Evolutionary conservation across 2,329 filamentous ascomycete genomes (phyloP), one percentile per base, ranked within the genome.

Genomic region (Claviceps sp.): DNA sequence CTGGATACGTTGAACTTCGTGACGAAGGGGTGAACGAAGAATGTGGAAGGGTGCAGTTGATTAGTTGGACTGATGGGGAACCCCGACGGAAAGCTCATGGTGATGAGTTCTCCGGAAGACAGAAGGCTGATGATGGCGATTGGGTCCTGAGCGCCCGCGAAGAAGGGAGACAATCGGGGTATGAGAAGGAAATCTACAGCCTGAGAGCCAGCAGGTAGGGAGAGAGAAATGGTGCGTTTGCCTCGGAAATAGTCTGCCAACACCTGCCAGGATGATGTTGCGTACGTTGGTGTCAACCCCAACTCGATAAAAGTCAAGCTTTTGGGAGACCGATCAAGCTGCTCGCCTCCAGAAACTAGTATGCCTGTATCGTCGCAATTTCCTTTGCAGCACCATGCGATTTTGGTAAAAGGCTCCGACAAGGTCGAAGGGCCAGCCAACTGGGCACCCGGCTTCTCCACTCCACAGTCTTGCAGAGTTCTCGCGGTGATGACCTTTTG

Each of bases 321-420:
- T 65, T 86, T 89, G 5, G 81, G 77, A 4, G 79, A 73, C 41
- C 81, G 76, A 18, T 84, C 83, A 0, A 79, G 76, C 1, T 79
- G 73, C 55, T 85, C 78, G 4, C 93, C 93, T 34, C 93, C 93
- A 2, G 89, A 86, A 52, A 98, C 77, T 41, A 98, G 70, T 24
- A 98, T 74, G 1, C 84, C 91, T 18, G 89, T 97, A 61, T 98
- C 91, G 61, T 98, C 93, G 0, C 89, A 85, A 62, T 97, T 95
- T 54, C 84, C 77, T 65, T 96, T 96, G 53, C 88, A 91, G 68
- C 93, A 98, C 93, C 93, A 98, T 1, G 83, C 78, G 52, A 97
- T 81, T 56, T 82, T 83, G 55, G 81, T 79, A 55, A 91, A 85
- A 0, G 88, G 88, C 52, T 87, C 84, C 55, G 86, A 84, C 14